Percentiles rank a stretch among this genome's conserved stretches.
Conservation (phyloP, 1,284 basidiomycete genomes). For the Sanguinoderma infundibulare region DNA sequence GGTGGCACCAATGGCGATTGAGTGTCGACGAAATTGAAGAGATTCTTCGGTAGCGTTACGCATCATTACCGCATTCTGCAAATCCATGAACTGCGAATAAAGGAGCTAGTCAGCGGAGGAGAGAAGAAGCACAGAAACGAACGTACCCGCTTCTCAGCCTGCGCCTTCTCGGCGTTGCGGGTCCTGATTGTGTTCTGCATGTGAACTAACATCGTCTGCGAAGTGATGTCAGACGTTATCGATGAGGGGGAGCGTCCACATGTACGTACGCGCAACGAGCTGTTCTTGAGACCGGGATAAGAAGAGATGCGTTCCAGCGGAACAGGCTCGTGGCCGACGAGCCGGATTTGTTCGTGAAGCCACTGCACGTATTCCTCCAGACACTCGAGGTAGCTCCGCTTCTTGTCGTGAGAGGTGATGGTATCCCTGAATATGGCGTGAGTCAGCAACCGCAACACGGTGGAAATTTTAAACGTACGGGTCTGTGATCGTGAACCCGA, state of each 20-base stretch:
- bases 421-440: conserved; percentile 47
- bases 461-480: conserved; percentile 48
- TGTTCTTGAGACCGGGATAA: conserved; percentile 61
- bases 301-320: conserved; percentile 56
- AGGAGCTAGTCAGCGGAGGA: not conserved
- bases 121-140: not conserved
- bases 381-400: conserved; percentile 71
- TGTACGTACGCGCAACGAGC: conserved; percentile 52
- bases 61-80: conserved; percentile 28
- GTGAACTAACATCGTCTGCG: conserved; percentile 59
- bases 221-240: not conserved
- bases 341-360: conserved; percentile 61
- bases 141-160: conserved; percentile 59
- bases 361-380: conserved; percentile 71
- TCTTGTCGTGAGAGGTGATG: conserved; percentile 78
- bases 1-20: conserved; percentile 18
- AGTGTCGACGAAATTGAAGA: conserved; percentile 22
- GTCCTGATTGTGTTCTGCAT: conserved; percentile 60
- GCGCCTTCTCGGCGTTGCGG: conserved; percentile 49
- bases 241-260: not conserved
- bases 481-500: conserved; percentile 61
- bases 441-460: not conserved
- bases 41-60: conserved; percentile 16
- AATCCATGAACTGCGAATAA: conserved; percentile 31
- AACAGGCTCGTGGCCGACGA: conserved; percentile 52